Evolutionary conservation across 495 filamentous ascomycete genomes (phyloP).

Genomic region (Trichoderma asperelloides): DNA sequence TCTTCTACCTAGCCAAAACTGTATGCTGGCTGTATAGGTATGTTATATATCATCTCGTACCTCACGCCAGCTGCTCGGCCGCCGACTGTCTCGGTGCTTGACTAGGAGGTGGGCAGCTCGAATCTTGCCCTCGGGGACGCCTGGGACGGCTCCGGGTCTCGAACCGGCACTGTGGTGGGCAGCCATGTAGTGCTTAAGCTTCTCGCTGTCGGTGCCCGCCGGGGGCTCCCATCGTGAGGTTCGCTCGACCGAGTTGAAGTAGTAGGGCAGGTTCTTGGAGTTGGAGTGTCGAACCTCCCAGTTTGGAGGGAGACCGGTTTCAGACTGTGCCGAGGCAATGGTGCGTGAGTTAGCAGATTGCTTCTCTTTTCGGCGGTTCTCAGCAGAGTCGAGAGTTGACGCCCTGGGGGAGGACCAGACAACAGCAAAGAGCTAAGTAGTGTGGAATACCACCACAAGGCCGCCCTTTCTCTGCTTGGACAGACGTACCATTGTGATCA

Average conservation of each 20-base stretch:
- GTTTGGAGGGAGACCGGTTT: slow-evolving; percentile 71
- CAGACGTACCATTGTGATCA: slow-evolving; percentile 2
- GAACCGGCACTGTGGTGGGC: slow-evolving; percentile 57
- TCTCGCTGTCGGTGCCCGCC: slow-evolving; percentile 72
- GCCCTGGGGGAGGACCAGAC: too few relatives aligned
- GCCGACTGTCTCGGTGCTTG: slow-evolving; percentile 80
- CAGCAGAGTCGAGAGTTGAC: too few relatives aligned
- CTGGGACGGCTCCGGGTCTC: slow-evolving; percentile 31
- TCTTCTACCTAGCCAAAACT: too few relatives aligned
- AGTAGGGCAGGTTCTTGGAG: slow-evolving; percentile 96
- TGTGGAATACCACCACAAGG: too few relatives aligned
- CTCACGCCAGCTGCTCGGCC: slow-evolving; percentile 88
- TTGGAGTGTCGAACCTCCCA: slow-evolving; percentile 97
- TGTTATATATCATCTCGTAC: slow-evolving; percentile 22
- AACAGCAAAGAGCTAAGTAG: too few relatives aligned
- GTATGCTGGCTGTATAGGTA: too few relatives aligned
- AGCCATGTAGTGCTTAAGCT: slow-evolving; percentile 88
- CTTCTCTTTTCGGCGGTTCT: too few relatives aligned
- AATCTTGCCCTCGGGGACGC: slow-evolving; percentile 69
- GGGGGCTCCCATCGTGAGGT: slow-evolving; percentile 94
- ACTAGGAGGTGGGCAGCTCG: slow-evolving; percentile 84
- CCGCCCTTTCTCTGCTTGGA: neutral
- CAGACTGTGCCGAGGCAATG: slow-evolving; percentile 35
- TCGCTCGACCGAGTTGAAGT: slow-evolving; percentile 78
- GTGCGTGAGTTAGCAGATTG: neutral